Conservation (phyloP, 495 filamentous ascomycete species). For the Tuber indicum region DNA sequence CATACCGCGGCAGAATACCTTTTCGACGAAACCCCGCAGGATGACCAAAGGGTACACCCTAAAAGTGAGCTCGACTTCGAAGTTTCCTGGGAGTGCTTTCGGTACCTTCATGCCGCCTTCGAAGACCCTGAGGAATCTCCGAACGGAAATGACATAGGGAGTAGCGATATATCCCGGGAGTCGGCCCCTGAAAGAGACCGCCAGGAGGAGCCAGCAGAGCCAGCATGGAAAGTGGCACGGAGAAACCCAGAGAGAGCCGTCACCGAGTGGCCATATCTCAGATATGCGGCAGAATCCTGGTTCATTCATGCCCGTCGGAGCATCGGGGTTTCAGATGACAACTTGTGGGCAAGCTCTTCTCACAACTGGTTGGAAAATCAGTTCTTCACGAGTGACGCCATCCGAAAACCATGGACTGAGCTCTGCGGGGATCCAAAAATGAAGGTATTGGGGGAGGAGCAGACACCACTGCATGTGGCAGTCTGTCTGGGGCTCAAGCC, state of each 20-base stretch:
- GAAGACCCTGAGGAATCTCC: too few species aligned
- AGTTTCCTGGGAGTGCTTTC: neutral
- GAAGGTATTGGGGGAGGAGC: too few species aligned
- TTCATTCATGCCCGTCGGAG: too few species aligned
- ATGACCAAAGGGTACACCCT: neutral
- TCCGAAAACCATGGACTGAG: too few species aligned
- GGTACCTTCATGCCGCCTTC: neutral
- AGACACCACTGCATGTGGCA: too few species aligned
- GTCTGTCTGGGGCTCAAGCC: too few species aligned
- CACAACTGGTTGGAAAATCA: too few species aligned
- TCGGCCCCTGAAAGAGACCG: neutral
- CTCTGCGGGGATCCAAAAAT: too few species aligned
- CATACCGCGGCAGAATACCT: neutral
- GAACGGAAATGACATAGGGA: accelerated
- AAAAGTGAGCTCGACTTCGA: neutral
- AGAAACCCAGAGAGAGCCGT: neutral
- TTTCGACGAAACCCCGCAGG: neutral
- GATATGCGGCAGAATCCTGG: neutral
- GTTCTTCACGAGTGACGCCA: too few species aligned
- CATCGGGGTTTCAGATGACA: too few species aligned
- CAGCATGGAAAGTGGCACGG: neutral
- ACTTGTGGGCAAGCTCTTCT: too few species aligned
- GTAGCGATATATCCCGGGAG: too few species aligned
- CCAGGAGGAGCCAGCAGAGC: neutral
- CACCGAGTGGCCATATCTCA: neutral